Evolutionary conservation across 352 stramenopile species (phyloP), one percentile per base, ranked within the genome.

Genomic region (Globisporangium spinosum): DNA sequence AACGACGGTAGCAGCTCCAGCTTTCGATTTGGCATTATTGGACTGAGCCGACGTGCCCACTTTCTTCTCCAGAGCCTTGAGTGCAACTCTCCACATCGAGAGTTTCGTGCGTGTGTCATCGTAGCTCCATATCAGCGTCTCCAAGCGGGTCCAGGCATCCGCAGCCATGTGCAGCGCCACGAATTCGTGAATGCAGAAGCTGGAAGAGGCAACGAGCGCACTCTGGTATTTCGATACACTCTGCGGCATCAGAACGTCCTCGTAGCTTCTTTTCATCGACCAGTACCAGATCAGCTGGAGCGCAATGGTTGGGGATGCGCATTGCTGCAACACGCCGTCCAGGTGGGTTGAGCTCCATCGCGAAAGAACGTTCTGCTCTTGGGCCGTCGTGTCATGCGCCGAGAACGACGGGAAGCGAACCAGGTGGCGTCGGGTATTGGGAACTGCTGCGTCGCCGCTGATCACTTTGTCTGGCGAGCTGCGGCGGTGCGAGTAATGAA

Each of bases 81-180:
- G 38, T 45, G 38, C 38, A 45, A 15, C 17, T 45, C 12, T 45
- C 13, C 20, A 27, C 2, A 49, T n/a, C 49, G 1, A 12, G 22
- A 67, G 62, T 20, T 23, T 47, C 5, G 32, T 51, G 34, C 9
- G 32, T 1, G 47, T 45, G 38, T 45, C 45, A 15, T 60, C 22
- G n/a, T 59, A 67, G 10, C 32, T 58, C 68, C 68, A 73, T 12
- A 29, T 49, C 15, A 73, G 12, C 0, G 47, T 70, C 63, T 73
- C 68, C 17, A 73, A 40, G 47, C 70, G 62, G 2, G 17, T 20
- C 56, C 54, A 61, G 47, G 57, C 35, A 8, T 62, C 57, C 25
- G 56, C 68, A 10, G 62, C 68, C 4, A 43, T 43, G 47, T 73
- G 68, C 17, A 73, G 56, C 38, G 62, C 58, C 15, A 70, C 63